These are phyloP conservation scores for Boletus barrowsii DNA, from an alignment of 768 basidiomycete genomes.

Conservation along the genomic window DNA sequence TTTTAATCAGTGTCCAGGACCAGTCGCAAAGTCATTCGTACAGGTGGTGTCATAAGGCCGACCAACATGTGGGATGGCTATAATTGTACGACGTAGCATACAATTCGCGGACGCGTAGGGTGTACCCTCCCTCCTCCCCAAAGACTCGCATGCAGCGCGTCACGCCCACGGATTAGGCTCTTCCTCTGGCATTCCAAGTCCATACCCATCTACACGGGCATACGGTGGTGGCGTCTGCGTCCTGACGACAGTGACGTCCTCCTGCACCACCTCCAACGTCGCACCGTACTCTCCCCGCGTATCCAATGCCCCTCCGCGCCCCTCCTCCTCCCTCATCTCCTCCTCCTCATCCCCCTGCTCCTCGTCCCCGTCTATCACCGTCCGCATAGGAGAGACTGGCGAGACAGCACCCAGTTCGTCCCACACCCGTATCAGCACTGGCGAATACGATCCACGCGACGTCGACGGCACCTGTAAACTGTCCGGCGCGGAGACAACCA, in stretches of 20 bases:
- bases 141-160: background rate
- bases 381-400: background rate
- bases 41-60: too few species aligned
- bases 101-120: too few species aligned
- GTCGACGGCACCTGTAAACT: conserved; percentile 14
- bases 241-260: conserved; percentile 1
- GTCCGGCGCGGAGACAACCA: conserved; percentile 52
- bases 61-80: too few species aligned
- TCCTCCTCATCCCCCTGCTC: background rate
- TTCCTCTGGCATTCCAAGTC: conserved; percentile 11
- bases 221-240: conserved; percentile 21
- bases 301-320: background rate
- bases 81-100: too few species aligned
- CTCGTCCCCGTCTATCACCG: background rate
- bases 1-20: too few species aligned
- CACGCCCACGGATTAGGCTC: conserved; percentile 28
- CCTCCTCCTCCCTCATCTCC: background rate
- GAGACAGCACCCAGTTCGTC: conserved; percentile 4
- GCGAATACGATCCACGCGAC: conserved; percentile 15
- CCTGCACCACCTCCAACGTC: background rate
- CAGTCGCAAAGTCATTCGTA: too few species aligned
- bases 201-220: conserved; percentile 9
- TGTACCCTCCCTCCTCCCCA: too few species aligned
- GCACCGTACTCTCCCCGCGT: background rate
- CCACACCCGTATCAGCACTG: conserved; percentile 28